Evolutionary conservation across 1,284 basidiomycete genomes (phyloP).

Genomic region (Fereydounia khargensis): DNA sequence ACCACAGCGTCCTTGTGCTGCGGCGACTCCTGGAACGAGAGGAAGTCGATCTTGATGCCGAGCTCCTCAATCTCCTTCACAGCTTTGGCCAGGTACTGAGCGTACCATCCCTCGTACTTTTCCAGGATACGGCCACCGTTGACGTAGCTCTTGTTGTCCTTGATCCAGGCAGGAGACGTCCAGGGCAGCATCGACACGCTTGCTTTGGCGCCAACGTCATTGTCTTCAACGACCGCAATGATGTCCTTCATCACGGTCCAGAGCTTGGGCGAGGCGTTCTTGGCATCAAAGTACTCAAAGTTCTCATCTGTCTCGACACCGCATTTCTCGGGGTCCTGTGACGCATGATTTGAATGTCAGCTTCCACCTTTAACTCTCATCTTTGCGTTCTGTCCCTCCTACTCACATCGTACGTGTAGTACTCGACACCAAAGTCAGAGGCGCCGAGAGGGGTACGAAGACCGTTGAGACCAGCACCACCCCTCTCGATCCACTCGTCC

Average conservation of each 20-base stretch:
- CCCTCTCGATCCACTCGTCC: not conserved
- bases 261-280: not conserved
- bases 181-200: not conserved
- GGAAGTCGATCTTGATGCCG: not conserved
- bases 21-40: conserved; percentile 1
- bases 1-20: not conserved
- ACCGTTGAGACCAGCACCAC: not conserved
- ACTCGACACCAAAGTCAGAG: not conserved
- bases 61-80: not conserved
- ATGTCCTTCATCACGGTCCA: not conserved
- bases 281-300: not conserved
- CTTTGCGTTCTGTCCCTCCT: not conserved
- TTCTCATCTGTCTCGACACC: not conserved
- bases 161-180: not conserved
- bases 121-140: not conserved
- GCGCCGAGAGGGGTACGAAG: not conserved
- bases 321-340: not conserved
- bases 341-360: not conserved
- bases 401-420: not conserved
- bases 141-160: not conserved
- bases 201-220: not conserved
- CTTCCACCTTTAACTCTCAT: too few relatives aligned
- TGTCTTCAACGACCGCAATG: not conserved
- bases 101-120: not conserved
- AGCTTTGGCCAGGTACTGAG: not conserved